phyloP scores from a whole-genome alignment of 2,329 filamentous ascomycete genomes.

The Camillea tinctor region DNA sequence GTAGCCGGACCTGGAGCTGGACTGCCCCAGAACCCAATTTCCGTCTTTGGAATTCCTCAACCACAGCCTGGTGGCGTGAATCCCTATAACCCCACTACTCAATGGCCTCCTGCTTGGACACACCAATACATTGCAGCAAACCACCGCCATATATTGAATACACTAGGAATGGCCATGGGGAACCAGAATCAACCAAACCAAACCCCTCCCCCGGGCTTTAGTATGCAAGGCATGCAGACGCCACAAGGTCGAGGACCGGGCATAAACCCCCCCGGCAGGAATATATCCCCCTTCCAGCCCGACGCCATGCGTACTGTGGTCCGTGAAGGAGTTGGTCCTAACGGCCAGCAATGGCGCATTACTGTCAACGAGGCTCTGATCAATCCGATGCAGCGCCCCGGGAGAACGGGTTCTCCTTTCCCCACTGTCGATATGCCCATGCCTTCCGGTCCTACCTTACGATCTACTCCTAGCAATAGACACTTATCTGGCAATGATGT shows the following conservation, averaged over 20 bases:
- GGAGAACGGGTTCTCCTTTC: conserved; percentile 25
- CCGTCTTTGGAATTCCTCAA: conserved; percentile 24
- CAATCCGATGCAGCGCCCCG: conserved; percentile 15
- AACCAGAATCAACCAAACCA: conserved; percentile 44
- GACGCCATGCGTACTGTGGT: conserved; percentile 43
- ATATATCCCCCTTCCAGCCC: conserved; percentile 33
- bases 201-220: conserved; percentile 39
- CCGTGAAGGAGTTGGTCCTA: conserved; percentile 48
- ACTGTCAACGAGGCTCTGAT: conserved; percentile 46
- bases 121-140: conserved; percentile 17
- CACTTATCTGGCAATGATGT: conserved; percentile 43
- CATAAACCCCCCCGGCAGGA: conserved; percentile 26
- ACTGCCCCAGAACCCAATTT: conserved; percentile 16
- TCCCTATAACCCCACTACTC: conserved; percentile 6
- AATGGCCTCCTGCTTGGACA: conserved; percentile 18
- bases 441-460: conserved; percentile 17
- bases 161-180: conserved; percentile 9
- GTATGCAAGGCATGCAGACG: conserved; percentile 35
- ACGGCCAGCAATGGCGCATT: conserved; percentile 52
- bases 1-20: conserved; percentile 16
- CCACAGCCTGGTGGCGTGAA: neutral
- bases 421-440: conserved; percentile 17
- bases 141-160: conserved; percentile 10
- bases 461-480: conserved; percentile 27
- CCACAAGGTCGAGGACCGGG: conserved; percentile 25